A percentile compares a stretch with the other conserved stretches of the same genome.
Evolutionary conservation across 2,329 filamentous ascomycete species (phyloP).

Genomic region (Fusarium sp.): DNA sequence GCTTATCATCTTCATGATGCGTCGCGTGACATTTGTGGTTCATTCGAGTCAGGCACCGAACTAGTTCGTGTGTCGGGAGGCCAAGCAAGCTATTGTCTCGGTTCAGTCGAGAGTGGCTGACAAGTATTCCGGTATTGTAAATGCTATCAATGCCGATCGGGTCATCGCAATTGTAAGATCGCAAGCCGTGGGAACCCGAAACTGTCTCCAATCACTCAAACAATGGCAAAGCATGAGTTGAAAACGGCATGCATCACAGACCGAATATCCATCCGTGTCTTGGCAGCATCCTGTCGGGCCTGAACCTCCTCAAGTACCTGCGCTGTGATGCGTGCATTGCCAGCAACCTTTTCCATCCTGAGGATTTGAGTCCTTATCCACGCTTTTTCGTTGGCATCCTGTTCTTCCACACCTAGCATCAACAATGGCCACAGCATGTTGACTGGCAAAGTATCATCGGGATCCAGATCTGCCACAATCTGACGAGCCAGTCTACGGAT

Average conservation of each 20-base stretch:
- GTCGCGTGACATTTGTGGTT: constrained; percentile 22
- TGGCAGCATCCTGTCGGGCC: constrained; percentile 57
- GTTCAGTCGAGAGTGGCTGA: background rate
- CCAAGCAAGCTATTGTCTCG: background rate
- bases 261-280: constrained; percentile 59
- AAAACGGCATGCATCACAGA: constrained; percentile 64
- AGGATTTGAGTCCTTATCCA: constrained; percentile 67
- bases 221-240: constrained; percentile 66
- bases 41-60: background rate
- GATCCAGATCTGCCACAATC: constrained; percentile 57
- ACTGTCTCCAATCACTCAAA: constrained; percentile 45
- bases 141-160: background rate
- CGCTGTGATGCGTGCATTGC: constrained; percentile 60
- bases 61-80: constrained; percentile 6
- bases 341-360: constrained; percentile 60
- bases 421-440: constrained; percentile 70
- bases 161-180: background rate
- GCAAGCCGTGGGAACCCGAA: background rate
- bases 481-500: constrained; percentile 62
- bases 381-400: constrained; percentile 59
- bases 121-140: background rate
- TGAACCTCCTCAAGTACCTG: constrained; percentile 62
- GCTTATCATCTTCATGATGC: constrained; percentile 2
- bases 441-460: constrained; percentile 63
- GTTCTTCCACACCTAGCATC: constrained; percentile 68